Evolutionary conservation across 2,329 filamentous ascomycete species (phyloP).

Genomic region (Tolypocladium amazonense): DNA sequence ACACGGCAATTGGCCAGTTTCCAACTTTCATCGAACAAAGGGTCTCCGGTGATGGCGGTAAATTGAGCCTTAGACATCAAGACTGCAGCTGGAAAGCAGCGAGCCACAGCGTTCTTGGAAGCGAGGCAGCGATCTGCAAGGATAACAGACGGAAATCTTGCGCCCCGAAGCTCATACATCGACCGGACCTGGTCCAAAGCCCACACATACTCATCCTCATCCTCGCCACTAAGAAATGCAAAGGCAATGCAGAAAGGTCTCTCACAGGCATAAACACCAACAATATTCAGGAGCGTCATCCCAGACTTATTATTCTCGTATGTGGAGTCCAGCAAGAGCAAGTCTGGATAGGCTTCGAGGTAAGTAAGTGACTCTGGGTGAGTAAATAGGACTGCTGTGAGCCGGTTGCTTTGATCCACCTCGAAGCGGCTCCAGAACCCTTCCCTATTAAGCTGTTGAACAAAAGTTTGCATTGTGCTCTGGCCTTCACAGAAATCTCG

Average conservation of each 20-base stretch:
- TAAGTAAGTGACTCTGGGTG: slow-evolving; percentile 11
- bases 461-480: slow-evolving; percentile 7
- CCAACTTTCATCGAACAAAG: too few species aligned
- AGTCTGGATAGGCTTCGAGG: slow-evolving; percentile 9
- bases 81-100: slow-evolving; percentile 3
- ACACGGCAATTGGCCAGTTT: too few species aligned
- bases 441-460: slow-evolving; percentile 9
- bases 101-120: background rate
- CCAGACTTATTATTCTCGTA: slow-evolving; percentile 14
- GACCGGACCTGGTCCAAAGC: slow-evolving; percentile 2
- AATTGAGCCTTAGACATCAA: too few species aligned
- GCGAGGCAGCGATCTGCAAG: slow-evolving; percentile 9
- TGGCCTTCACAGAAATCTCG: slow-evolving; percentile 5
- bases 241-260: slow-evolving; percentile 12
- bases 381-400: slow-evolving; percentile 11
- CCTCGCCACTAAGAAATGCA: slow-evolving; percentile 9
- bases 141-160: slow-evolving; percentile 5
- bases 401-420: too few species aligned
- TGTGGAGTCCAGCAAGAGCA: slow-evolving; percentile 11
- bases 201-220: slow-evolving; percentile 8
- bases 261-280: slow-evolving; percentile 10
- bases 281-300: slow-evolving; percentile 13
- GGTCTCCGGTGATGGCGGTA: background rate
- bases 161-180: background rate
- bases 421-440: slow-evolving; percentile 9